A percentile compares a stretch with the other conserved stretches of the same genome.
These are phyloP conservation scores for Aspergillus sp. DNA, from an alignment of 2,329 filamentous ascomycete species.

Conservation along the genomic window DNA sequence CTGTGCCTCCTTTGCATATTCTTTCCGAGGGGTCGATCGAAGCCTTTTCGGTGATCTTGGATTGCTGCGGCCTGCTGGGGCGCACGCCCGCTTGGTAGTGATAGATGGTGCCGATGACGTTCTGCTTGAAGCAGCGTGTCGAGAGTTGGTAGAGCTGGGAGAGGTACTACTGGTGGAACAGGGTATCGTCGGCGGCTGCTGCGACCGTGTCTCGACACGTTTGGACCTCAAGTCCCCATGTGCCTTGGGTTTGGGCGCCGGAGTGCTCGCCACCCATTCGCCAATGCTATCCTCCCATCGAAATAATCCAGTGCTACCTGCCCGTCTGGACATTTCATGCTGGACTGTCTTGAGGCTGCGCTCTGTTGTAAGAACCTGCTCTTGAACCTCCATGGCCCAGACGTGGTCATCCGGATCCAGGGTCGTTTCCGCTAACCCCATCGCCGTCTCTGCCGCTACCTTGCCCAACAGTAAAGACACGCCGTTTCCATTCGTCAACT, in stretches of 20 bases:
- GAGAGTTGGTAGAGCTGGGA: slow-evolving; percentile 18
- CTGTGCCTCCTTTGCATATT: slow-evolving; percentile 8
- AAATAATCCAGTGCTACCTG: slow-evolving; percentile 33
- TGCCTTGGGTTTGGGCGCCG: slow-evolving; percentile 30
- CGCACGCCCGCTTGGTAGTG: slow-evolving; percentile 21
- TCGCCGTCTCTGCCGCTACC: slow-evolving; percentile 39
- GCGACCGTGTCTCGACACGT: slow-evolving; percentile 10
- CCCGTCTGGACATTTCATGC: slow-evolving; percentile 14
- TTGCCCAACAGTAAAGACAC: slow-evolving; percentile 33
- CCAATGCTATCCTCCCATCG: slow-evolving; percentile 58
- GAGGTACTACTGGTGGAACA: slow-evolving; percentile 28
- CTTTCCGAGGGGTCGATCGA: slow-evolving; percentile 15
- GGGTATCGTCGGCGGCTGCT: slow-evolving; percentile 13
- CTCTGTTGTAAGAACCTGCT: slow-evolving; percentile 27
- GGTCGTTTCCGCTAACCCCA: slow-evolving; percentile 41
- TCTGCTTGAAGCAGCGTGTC: slow-evolving; percentile 25
- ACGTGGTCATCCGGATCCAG: slow-evolving; percentile 37
- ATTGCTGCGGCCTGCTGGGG: slow-evolving; percentile 12
- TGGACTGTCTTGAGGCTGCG: slow-evolving; percentile 8
- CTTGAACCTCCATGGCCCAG: slow-evolving; percentile 41
- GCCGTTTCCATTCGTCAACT: slow-evolving; percentile 18
- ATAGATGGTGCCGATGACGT: slow-evolving; percentile 32
- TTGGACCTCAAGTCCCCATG: slow-evolving; percentile 1
- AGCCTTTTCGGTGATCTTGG: slow-evolving; percentile 26
- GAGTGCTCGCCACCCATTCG: slow-evolving; percentile 56